phyloP scores from a whole-genome alignment of 768 basidiomycete species.

The Psilocybe cubensis region DNA sequence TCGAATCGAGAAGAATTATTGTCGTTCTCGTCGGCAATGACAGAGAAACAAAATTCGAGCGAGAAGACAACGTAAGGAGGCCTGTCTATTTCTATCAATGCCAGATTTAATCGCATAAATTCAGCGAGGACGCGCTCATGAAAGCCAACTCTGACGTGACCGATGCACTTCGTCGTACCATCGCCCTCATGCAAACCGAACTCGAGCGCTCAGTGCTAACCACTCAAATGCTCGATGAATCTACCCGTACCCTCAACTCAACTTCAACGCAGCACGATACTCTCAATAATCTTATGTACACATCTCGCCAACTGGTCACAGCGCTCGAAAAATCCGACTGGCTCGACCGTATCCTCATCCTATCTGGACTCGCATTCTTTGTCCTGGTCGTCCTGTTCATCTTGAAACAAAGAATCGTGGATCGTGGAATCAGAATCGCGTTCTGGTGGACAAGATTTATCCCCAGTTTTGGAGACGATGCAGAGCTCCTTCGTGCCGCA shows the following conservation, averaged over 20 bases:
- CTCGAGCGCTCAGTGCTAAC: constrained; percentile 88
- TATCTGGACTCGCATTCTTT: constrained; percentile 83
- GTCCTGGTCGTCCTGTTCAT: constrained; percentile 83
- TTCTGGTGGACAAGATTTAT: constrained; percentile 89
- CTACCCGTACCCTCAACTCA: constrained; percentile 74
- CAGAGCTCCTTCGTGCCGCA: constrained; percentile 29
- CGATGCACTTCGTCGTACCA: constrained; percentile 82
- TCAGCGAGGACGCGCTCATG: constrained; percentile 85
- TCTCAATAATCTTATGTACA: constrained; percentile 69
- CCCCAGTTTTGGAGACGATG: constrained; percentile 51
- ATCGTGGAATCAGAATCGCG: constrained; percentile 75
- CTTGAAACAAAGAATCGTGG: constrained; percentile 84
- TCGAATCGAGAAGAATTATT: constrained; percentile 76
- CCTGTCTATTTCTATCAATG: neutral
- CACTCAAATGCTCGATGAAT: constrained; percentile 83
- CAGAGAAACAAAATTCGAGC: constrained; percentile 49
- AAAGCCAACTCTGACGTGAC: constrained; percentile 90
- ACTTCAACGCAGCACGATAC: constrained; percentile 79
- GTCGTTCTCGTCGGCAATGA: constrained; percentile 44
- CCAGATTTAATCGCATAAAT: neutral
- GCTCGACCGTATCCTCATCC: constrained; percentile 87
- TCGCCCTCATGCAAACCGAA: constrained; percentile 87
- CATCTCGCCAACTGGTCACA: constrained; percentile 85
- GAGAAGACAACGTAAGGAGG: constrained; percentile 66
- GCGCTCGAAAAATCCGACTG: constrained; percentile 90